Conservation (phyloP, 2,329 filamentous ascomycete species). For the Paracamarosporium sp. region DNA sequence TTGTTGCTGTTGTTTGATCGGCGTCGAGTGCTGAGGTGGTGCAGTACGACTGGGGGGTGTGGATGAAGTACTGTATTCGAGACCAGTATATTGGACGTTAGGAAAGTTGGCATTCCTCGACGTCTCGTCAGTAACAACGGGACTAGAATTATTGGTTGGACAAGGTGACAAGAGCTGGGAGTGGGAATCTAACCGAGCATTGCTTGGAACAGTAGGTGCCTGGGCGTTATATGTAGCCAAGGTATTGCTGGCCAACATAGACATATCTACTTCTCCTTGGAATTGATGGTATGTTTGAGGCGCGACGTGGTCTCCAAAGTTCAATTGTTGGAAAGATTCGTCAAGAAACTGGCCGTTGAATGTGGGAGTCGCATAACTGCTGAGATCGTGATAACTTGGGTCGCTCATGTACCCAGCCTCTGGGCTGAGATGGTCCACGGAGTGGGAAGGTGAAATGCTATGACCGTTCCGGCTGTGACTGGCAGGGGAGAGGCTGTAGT, state of each 20-base stretch:
- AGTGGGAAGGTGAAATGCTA: constrained; percentile 45
- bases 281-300: constrained; percentile 30
- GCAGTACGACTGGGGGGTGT: constrained; percentile 34
- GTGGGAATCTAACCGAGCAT: constrained; percentile 30
- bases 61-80: constrained; percentile 26
- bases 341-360: constrained; percentile 40
- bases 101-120: constrained; percentile 20
- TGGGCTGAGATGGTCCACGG: constrained; percentile 47
- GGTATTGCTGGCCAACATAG: constrained; percentile 32
- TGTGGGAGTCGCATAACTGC: constrained; percentile 40
- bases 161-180: constrained; percentile 45
- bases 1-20: constrained; percentile 41
- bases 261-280: constrained; percentile 33
- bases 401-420: constrained; percentile 44
- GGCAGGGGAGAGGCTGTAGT: constrained; percentile 37
- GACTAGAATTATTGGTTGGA: constrained; percentile 45
- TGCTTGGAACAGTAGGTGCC: constrained; percentile 25
- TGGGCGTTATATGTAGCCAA: constrained; percentile 42
- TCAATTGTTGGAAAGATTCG: constrained; percentile 34
- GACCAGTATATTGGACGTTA: constrained; percentile 27
- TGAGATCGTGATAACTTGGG: constrained; percentile 37
- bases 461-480: constrained; percentile 37
- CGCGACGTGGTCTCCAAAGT: constrained; percentile 33
- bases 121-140: constrained; percentile 38
- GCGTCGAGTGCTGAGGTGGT: constrained; percentile 32